Percentiles rank a stretch among this genome's conserved stretches.
These are phyloP conservation scores for Camelina laxa DNA, from an alignment of 345 rosid genomes.

Conservation along the genomic window DNA sequence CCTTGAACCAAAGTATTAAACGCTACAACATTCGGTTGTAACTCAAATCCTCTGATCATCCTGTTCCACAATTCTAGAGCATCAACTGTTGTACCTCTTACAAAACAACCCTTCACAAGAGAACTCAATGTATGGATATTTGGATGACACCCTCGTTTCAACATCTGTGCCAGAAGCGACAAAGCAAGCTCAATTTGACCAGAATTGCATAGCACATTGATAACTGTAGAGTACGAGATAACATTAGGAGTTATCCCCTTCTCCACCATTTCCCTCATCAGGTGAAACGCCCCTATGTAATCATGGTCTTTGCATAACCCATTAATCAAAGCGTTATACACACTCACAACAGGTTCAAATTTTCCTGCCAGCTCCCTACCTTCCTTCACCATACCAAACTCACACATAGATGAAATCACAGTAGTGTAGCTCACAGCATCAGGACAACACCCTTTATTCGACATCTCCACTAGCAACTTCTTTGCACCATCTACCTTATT, in stretches of 20 bases:
- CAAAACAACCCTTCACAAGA: constrained; percentile 71
- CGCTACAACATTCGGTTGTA: constrained; percentile 63
- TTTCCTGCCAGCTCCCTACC: constrained; percentile 62
- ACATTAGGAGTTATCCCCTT: constrained; percentile 66
- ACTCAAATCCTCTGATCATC: constrained; percentile 55
- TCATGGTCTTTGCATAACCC: constrained; percentile 64
- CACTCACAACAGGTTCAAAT: constrained; percentile 58
- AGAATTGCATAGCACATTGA: constrained; percentile 58
- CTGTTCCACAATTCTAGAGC: constrained; percentile 66
- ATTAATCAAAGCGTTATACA: constrained; percentile 73
- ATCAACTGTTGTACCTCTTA: constrained; percentile 51
- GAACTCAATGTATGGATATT: constrained; percentile 71
- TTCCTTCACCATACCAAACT: constrained; percentile 67
- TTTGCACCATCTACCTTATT: constrained; percentile 72
- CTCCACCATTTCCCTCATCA: constrained; percentile 60
- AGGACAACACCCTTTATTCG: constrained; percentile 66
- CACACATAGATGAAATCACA: constrained; percentile 76
- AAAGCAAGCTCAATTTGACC: constrained; percentile 62
- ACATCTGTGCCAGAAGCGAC: constrained; percentile 70
- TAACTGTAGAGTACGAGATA: constrained; percentile 71
- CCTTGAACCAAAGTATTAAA: constrained; percentile 74
- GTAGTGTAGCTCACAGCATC: constrained; percentile 85
- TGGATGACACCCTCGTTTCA: constrained; percentile 71
- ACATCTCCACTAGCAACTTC: constrained; percentile 79
- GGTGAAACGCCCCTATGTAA: constrained; percentile 56